Evolutionary conservation across 164 flowering plant genomes (phyloP), one percentile per base, ranked within the genome.

Genomic region (Vitis cinerea): DNA sequence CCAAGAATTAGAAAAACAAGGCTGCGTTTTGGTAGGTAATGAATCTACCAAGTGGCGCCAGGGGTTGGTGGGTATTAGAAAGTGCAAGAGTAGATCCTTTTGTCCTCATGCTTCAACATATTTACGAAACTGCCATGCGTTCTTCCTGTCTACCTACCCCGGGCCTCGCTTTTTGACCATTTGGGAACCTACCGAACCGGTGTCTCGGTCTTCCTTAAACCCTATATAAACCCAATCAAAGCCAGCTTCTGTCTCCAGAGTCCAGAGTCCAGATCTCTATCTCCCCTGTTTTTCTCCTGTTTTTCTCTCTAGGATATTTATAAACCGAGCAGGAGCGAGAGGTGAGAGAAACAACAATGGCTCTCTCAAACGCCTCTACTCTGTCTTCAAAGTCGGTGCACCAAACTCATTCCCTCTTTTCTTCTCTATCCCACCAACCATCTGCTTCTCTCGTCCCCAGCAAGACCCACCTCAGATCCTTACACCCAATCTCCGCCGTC

Each of bases 401-500:
- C 63, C 27, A 59, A 66, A 69, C 37, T 54, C 58, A 61, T 31
- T 23, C 64, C 29, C 65, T 54, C 55, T 59, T 49, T 12, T 59
- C 30, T 27, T 9, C 70, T 51, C 62, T 50, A 8, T 29, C 70
- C 53, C 75, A 65, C 73, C 76, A 54, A 63, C 62, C 78, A n/a
- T 16, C 63, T 11, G 13, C 55, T 50, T 52, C 67, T 57, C 63
- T 61, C 65, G 11, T 51, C 14, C 74, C 75, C 48, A 9, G 49
- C 60, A 23, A 55, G 30, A 15, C 66, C 73, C 64, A 57, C 2
- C 15, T 60, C 8, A 71, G 66, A 50, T 37, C 66, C 8, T 50
- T 53, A 68, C 65, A 59, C 47, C 68, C 69, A 16, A 67, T 78
- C 77, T 71, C 79, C 54, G 83, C 81, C 75, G 85, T 78, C 58